phyloP scores from a whole-genome alignment of 176 grass and related monocot genomes.

The Oryza meridionalis region DNA sequence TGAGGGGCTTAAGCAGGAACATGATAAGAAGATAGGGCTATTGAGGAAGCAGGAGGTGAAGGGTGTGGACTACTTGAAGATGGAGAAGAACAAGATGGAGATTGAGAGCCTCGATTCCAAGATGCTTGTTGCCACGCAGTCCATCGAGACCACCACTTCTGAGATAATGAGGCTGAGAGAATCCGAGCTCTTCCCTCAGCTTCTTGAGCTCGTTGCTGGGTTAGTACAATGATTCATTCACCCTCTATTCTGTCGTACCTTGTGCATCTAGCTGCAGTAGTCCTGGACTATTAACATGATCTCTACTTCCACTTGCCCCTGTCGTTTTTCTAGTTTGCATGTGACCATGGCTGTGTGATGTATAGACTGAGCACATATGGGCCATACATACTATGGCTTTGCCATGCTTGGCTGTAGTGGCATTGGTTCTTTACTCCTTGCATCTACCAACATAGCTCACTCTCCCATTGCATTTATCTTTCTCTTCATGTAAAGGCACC shows the following conservation, averaged over 20 bases:
- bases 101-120: constrained; percentile 96
- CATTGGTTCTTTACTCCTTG: constrained; percentile 39
- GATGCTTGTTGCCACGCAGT: constrained; percentile 89
- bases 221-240: constrained; percentile 51
- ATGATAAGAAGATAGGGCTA: constrained; percentile 79
- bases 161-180: constrained; percentile 95
- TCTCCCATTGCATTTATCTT: constrained; percentile 23
- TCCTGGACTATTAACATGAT: constrained; percentile 46
- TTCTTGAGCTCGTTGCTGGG: constrained; percentile 90
- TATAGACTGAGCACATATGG: constrained; percentile 32
- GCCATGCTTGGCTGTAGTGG: constrained; percentile 26
- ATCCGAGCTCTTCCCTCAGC: constrained; percentile 92
- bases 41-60: constrained; percentile 88
- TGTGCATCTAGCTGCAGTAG: constrained; percentile 32
- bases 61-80: constrained; percentile 88
- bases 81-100: constrained; percentile 97
- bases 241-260: constrained; percentile 8
- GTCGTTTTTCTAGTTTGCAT: constrained; percentile 35
- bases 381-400: constrained; percentile 28
- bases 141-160: constrained; percentile 92
- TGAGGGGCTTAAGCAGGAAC: constrained; percentile 78
- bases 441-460: constrained; percentile 12
- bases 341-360: constrained; percentile 9
- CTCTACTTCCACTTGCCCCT: constrained; percentile 32
- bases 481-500: constrained; percentile 13